A percentile compares a stretch with the other conserved stretches of the same genome.
Evolutionary conservation across 768 basidiomycete species (phyloP).

Genomic region (Arthromyces matolae): DNA sequence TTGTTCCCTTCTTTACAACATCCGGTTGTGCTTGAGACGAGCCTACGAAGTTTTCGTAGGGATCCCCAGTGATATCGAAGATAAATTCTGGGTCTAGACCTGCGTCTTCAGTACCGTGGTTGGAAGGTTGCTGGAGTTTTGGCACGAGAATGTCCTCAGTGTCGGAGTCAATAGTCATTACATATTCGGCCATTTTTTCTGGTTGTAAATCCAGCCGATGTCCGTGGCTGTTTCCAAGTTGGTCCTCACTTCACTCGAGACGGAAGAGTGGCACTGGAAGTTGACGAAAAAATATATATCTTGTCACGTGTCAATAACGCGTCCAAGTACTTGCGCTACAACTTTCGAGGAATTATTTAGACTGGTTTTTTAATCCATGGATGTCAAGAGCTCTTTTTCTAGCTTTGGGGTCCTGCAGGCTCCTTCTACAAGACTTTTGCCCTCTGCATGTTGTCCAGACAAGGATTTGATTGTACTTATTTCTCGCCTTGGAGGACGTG

Average conservation of each 20-base stretch:
- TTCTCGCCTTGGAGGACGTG: constrained; percentile 62
- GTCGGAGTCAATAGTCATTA: constrained; percentile 85
- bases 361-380: not conserved
- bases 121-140: constrained; percentile 19
- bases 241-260: no score
- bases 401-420: constrained; percentile 56
- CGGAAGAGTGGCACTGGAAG: no score
- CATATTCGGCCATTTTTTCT: constrained; percentile 66
- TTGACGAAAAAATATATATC: no score
- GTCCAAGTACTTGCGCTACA: not conserved
- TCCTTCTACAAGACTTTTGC: constrained; percentile 53
- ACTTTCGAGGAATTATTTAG: no score
- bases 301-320: not conserved
- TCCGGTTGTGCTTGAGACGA: constrained; percentile 43
- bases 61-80: constrained; percentile 76
- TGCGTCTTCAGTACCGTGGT: constrained; percentile 45
- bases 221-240: no score
- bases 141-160: constrained; percentile 44
- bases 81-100: constrained; percentile 78
- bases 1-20: constrained; percentile 57
- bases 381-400: constrained; percentile 43
- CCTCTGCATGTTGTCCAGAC: constrained; percentile 77
- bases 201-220: no score
- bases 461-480: constrained; percentile 74
- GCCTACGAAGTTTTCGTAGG: constrained; percentile 53